Base-by-base conservation (phyloP, 306 rosid genomes). In the Rubus idaeus region DNA sequence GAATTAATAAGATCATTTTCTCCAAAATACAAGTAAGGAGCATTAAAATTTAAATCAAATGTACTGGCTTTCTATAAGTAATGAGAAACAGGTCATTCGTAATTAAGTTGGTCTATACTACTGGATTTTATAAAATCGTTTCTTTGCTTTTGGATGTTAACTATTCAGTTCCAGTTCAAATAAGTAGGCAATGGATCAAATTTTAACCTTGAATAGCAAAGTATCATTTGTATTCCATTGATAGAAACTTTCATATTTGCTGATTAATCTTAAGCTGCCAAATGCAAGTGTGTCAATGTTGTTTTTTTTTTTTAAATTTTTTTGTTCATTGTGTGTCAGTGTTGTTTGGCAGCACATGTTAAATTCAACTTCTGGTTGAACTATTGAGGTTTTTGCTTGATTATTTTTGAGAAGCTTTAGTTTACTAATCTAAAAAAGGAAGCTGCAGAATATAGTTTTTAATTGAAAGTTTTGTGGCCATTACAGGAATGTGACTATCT, bases 401-500 rank as follows among this genome's bases (percentile, higher is more conserved):
- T 67, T 52, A 50, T 70, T 52, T 20, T n/a, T 37, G 20, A 14
- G 49, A n/a, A 77, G 63, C 50, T 83, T 45, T 68, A 46, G 68
- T 42, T 51, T 63, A 14, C 57, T 77, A 40, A 50, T 35, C 61
- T 79, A 45, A 23, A 50, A 68, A 79, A 69, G 64, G 40, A 73
- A 40, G 81, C 73, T 62, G 50, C 76, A 73, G 35, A 69, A 41
- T 78, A n/a, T 66, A 61, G 78, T 65, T 79, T 67, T 40, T 58
- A 68, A 53, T 39, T 39, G 57, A 70, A 49, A 37, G 37, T 42
- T 78, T 47, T 79, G 30, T 80, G 74, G 46, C 68, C 74, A 75
- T 79, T 68, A 23, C 87, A 95, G 99, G 99, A 95, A 85, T 95
- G 99, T 46, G 96, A 95, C 82, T 90, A 90, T 81, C 97, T 95